Conservation (phyloP, 139 green algal species). For the Pycnococcus provasolii region DNA sequence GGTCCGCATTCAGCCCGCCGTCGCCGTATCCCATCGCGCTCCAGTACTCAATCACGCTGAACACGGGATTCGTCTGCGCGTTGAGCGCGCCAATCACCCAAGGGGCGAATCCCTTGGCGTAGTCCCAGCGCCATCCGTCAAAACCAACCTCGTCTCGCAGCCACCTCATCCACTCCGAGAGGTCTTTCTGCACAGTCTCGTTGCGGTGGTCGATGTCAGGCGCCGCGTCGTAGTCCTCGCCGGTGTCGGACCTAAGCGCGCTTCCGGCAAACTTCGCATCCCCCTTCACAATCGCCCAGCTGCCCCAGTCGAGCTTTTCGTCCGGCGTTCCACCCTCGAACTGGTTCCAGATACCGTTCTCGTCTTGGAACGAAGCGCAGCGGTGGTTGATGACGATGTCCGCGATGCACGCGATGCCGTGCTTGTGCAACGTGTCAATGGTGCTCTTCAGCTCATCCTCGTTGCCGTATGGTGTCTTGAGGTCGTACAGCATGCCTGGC, state of each 20-base stretch:
- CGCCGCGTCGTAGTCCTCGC: conserved; percentile 55
- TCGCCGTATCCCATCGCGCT: conserved; percentile 28
- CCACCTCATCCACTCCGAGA: conserved; percentile 64
- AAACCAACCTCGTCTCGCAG: conserved; percentile 49
- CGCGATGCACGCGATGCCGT: conserved; percentile 18
- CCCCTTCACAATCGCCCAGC: conserved; percentile 64
- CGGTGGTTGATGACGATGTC: conserved; percentile 49
- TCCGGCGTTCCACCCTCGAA: conserved; percentile 57
- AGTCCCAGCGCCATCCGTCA: conserved; percentile 51
- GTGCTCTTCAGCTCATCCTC: conserved; percentile 21
- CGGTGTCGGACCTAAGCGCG: conserved; percentile 51
- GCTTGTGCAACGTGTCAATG: conserved; percentile 11
- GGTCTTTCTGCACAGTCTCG: conserved; percentile 44
- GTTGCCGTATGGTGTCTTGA: conserved; percentile 38
- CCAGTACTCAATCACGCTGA: conserved; percentile 66
- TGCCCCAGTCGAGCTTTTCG: conserved; percentile 72
- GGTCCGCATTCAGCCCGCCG: conserved; percentile 36
- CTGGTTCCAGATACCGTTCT: conserved; percentile 24
- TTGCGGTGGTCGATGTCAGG: conserved; percentile 83
- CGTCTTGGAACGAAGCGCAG: conserved; percentile 30
- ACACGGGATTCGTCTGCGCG: conserved; percentile 27
- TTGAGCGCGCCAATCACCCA: conserved; percentile 39
- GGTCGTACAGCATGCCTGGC: conserved; percentile 39
- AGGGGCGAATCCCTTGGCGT: conserved; percentile 47
- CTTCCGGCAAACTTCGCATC: conserved; percentile 56